A percentile compares a stretch with the other conserved stretches of the same genome.
Conservation (phyloP, 2,329 filamentous ascomycete species). For the Stagonosporopsis tanaceti region DNA sequence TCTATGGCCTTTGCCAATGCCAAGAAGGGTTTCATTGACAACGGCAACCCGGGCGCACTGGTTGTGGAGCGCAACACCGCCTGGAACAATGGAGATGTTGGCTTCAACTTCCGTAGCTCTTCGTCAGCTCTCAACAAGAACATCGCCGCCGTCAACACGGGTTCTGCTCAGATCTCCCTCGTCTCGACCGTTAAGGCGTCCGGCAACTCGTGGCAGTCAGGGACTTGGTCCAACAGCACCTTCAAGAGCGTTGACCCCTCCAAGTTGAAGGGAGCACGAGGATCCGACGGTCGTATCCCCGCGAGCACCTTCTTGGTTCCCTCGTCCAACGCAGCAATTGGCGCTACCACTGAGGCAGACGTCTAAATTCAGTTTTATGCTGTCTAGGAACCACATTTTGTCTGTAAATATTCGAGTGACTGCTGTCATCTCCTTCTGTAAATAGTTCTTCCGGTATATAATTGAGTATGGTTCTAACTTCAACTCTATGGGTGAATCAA, state of each 20-base stretch:
- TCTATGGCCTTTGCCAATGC: conserved; percentile 57
- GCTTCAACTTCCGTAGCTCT: conserved; percentile 51
- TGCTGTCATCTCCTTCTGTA: background rate
- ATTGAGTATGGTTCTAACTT: background rate
- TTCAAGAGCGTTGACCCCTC: conserved; percentile 51
- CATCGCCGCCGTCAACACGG: conserved; percentile 49
- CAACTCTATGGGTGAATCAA: no score
- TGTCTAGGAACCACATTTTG: background rate
- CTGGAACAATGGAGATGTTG: conserved; percentile 56
- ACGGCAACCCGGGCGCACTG: conserved; percentile 54
- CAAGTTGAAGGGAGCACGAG: conserved; percentile 49
- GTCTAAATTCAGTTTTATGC: background rate
- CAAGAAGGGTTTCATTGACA: conserved; percentile 58
- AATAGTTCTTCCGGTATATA: background rate
- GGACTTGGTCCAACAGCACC: conserved; percentile 49
- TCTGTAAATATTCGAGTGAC: background rate
- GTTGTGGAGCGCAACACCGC: conserved; percentile 55
- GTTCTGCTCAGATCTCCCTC: conserved; percentile 23
- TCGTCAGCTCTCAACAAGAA: conserved; percentile 51
- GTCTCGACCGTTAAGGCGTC: conserved; percentile 29
- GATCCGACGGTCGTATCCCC: conserved; percentile 50
- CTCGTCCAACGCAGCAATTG: conserved; percentile 47
- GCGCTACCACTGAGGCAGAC: conserved; percentile 44
- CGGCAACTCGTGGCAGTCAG: conserved; percentile 56
- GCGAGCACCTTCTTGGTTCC: conserved; percentile 55